Conservation (phyloP, 73 alveolate species). For the Tetrahymena malaccensis region DNA sequence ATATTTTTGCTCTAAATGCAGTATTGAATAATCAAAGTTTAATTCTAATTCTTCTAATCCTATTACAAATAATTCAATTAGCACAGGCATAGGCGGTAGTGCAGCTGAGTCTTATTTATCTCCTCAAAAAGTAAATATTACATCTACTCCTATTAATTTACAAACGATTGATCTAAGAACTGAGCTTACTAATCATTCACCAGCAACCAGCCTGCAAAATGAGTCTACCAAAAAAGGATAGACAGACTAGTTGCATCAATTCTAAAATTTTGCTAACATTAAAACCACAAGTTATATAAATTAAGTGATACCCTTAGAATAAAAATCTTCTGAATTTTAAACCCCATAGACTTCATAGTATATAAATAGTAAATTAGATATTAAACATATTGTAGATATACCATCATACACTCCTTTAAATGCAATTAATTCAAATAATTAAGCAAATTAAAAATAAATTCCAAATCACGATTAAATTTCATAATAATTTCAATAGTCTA, state of each 20-base stretch:
- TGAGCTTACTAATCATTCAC: not conserved
- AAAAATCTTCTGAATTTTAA: not conserved
- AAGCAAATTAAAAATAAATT: not conserved
- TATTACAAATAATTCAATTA: not conserved
- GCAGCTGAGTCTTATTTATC: not conserved
- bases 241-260: not conserved
- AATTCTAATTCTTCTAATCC: not conserved
- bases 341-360: not conserved
- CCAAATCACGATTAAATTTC: not conserved
- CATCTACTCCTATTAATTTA: not conserved
- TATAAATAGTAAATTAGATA: not conserved
- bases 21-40: not conserved
- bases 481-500: not conserved
- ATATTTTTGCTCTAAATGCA: not conserved
- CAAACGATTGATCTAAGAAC: not conserved
- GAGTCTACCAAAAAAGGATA: not conserved
- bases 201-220: not conserved
- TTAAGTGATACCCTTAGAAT: not conserved
- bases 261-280: not conserved
- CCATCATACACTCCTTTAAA: not conserved
- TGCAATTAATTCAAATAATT: not conserved
- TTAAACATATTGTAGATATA: no score
- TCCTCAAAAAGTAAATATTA: not conserved
- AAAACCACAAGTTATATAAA: not conserved
- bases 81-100: not conserved